A percentile compares a stretch with the other conserved stretches of the same genome.
Evolutionary conservation across 176 grass and related monocot genomes (phyloP).

Genomic region (Zea luxurians): DNA sequence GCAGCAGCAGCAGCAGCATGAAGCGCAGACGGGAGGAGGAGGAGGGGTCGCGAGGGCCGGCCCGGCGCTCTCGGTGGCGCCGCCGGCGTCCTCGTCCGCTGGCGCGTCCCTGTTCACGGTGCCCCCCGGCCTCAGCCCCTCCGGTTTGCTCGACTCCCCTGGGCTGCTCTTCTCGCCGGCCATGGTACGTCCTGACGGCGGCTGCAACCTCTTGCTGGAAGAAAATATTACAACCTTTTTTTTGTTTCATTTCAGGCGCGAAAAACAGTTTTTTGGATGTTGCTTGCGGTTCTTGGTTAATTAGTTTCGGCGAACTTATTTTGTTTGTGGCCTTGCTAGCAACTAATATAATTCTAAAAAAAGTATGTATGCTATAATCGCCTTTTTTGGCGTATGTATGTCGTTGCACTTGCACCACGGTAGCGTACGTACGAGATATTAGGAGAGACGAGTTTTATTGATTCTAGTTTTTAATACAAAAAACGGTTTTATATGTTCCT

Average conservation of each 20-base stretch:
- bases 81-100: conserved; percentile 8
- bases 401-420: background rate
- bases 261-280: conserved; percentile 18
- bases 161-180: conserved; percentile 61
- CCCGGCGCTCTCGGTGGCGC: conserved; percentile 39
- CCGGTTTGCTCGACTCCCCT: conserved; percentile 70
- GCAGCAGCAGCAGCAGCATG: conserved; percentile 15
- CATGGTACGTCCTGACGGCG: conserved; percentile 40
- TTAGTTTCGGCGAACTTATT: background rate
- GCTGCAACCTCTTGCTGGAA: conserved; percentile 3
- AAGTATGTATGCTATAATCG: background rate
- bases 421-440: background rate
- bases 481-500: background rate
- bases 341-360: background rate
- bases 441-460: background rate
- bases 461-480: background rate
- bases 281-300: background rate
- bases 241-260: background rate
- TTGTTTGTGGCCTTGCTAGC: background rate
- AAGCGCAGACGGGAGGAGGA: conserved; percentile 32
- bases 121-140: conserved; percentile 71
- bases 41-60: conserved; percentile 40
- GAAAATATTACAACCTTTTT: background rate
- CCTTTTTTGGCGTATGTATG: background rate
- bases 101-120: conserved; percentile 54